phyloP scores from a whole-genome alignment of 2,329 filamentous ascomycete genomes.

The Incumbomyces lentus region DNA sequence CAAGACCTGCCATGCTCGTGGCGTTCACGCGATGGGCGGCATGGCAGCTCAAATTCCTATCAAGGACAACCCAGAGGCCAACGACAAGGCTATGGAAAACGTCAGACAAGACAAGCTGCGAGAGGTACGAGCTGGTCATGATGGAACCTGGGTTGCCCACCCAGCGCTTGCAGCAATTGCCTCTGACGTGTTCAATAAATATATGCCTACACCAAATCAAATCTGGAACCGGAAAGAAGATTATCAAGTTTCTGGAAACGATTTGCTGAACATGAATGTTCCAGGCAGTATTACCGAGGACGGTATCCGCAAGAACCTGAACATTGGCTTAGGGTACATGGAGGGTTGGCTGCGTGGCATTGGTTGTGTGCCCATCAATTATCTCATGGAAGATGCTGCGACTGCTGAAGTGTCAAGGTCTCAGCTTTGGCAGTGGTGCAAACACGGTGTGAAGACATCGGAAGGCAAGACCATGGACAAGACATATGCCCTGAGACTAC shows the following conservation, averaged over 20 bases:
- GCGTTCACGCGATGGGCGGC: conserved; percentile 97
- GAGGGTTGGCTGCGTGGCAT: conserved; percentile 94
- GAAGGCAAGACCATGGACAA: conserved; percentile 93
- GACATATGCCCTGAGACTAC: conserved; percentile 72
- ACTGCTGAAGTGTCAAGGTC: conserved; percentile 91
- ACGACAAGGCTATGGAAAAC: conserved; percentile 34
- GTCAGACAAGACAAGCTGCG: conserved; percentile 79
- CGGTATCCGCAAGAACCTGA: conserved; percentile 94
- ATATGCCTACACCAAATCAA: conserved; percentile 99
- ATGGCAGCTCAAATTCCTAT: conserved; percentile 99
- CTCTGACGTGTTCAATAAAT: conserved; percentile 85
- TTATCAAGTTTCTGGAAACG: conserved; percentile 72
- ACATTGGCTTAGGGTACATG: conserved; percentile 96
- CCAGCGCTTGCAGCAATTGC: conserved; percentile 83
- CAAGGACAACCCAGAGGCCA: conserved; percentile 70
- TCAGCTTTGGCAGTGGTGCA: conserved; percentile 95
- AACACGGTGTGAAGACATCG: conserved; percentile 60
- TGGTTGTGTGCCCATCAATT: conserved; percentile 96
- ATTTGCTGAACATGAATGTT: conserved; percentile 96
- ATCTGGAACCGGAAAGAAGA: conserved; percentile 85
- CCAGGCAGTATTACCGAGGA: conserved; percentile 85
- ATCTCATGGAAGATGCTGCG: conserved; percentile 94
- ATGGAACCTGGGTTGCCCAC: conserved; percentile 96
- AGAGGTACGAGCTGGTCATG: conserved; percentile 88
- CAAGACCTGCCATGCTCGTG: conserved; percentile 92